phyloP scores from a whole-genome alignment of 1,139 yeast species.

The Kodamaea suecica region DNA sequence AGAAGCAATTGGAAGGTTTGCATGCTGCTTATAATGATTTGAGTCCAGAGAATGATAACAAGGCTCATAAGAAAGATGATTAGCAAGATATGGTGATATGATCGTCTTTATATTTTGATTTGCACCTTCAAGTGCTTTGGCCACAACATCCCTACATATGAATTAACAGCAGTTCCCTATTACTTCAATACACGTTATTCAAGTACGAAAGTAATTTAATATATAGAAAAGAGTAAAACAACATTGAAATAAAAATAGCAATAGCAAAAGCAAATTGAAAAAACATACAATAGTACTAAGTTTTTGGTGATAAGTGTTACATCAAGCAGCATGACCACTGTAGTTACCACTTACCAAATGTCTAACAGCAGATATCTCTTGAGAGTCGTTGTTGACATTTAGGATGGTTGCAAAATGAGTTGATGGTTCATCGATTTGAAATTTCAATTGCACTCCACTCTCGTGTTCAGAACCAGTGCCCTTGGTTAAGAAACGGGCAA shows the following conservation, averaged over 20 bases:
- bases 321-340: conserved; percentile 23
- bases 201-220: not conserved
- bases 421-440: conserved; percentile 37
- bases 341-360: conserved; percentile 39
- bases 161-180: too few relatives aligned
- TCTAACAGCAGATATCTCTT: conserved; percentile 30
- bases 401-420: conserved; percentile 22
- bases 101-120: too few relatives aligned
- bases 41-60: conserved; percentile 14
- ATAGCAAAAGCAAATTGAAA: not conserved
- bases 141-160: too few relatives aligned
- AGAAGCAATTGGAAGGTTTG: conserved; percentile 52
- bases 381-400: conserved; percentile 16
- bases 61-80: conserved; percentile 12
- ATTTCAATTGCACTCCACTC: conserved; percentile 69
- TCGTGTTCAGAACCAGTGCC: conserved; percentile 62
- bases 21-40: conserved; percentile 53
- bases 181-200: not conserved
- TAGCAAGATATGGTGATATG: too few relatives aligned
- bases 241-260: conserved; percentile 6
- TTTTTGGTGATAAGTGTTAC: not conserved
- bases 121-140: too few relatives aligned
- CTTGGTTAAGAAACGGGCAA: conserved; percentile 69
- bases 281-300: not conserved
- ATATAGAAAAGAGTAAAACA: conserved; percentile 5